Percentiles rank a stretch among this genome's conserved stretches.
Conservation (phyloP, 1,284 basidiomycete genomes). For the Ganoderma meredithae region DNA sequence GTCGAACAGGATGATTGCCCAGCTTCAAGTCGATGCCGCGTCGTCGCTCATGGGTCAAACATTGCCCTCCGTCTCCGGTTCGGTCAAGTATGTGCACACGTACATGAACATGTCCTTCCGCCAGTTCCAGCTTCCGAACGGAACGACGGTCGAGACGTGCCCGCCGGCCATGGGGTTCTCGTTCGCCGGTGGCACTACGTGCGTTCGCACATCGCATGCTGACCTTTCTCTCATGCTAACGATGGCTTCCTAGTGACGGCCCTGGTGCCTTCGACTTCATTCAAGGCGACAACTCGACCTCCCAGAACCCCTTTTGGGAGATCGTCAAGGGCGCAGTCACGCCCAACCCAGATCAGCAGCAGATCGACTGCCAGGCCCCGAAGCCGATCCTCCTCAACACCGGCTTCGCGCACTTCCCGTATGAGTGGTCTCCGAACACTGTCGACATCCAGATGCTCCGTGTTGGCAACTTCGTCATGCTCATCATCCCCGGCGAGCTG, state of each 20-base stretch:
- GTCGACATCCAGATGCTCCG: conserved; percentile 85
- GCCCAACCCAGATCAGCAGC: conserved; percentile 62
- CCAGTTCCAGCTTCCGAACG: conserved; percentile 70
- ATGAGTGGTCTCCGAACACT: conserved; percentile 79
- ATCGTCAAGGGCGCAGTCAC: conserved; percentile 80
- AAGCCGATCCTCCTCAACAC: conserved; percentile 83
- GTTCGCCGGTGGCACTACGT: conserved; percentile 86
- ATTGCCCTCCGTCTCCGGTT: conserved; percentile 57
- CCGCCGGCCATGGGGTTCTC: conserved; percentile 80
- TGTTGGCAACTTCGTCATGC: conserved; percentile 81
- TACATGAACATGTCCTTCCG: conserved; percentile 76
- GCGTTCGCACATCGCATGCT: not conserved
- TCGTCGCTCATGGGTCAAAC: conserved; percentile 61
- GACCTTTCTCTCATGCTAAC: conserved; percentile 1
- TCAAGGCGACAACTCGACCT: conserved; percentile 73
- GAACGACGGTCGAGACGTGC: conserved; percentile 75
- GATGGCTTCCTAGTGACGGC: conserved; percentile 60
- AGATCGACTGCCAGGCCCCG: conserved; percentile 79
- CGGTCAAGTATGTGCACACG: conserved; percentile 70
- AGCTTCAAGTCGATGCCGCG: conserved; percentile 71
- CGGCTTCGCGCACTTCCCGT: conserved; percentile 71
- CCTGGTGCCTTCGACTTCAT: conserved; percentile 85
- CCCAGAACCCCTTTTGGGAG: conserved; percentile 84
- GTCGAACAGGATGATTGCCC: conserved; percentile 74
- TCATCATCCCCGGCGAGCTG: conserved; percentile 76